phyloP scores from a whole-genome alignment of 177 flowering plant species.

The Vitis hybrid region DNA sequence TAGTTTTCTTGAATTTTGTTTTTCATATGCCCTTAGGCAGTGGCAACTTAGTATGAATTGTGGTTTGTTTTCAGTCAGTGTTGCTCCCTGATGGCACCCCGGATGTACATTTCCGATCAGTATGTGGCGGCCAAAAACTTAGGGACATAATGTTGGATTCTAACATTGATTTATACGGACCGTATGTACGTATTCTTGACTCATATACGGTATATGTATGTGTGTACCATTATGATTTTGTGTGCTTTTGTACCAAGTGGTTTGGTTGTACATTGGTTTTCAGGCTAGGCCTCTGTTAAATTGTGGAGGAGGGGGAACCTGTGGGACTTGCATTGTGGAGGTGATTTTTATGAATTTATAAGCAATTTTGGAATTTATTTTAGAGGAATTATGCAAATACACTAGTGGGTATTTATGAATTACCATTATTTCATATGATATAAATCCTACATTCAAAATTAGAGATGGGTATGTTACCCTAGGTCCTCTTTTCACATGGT shows the following conservation, averaged over 20 bases:
- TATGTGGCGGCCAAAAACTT: conserved; percentile 86
- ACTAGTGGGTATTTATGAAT: no score
- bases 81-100: conserved; percentile 87
- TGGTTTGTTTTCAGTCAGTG: conserved; percentile 51
- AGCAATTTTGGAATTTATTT: background rate
- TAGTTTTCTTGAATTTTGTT: no score
- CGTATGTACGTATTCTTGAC: conserved; percentile 53
- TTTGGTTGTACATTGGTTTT: background rate
- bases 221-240: background rate
- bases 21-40: no score
- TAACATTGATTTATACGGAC: conserved; percentile 85
- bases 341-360: conserved; percentile 21
- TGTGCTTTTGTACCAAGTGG: no score
- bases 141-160: conserved; percentile 79
- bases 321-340: conserved; percentile 89
- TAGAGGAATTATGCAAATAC: background rate
- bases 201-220: background rate
- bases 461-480: no score
- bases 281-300: conserved; percentile 66
- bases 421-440: no score
- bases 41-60: background rate
- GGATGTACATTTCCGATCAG: conserved; percentile 61
- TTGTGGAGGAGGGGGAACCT: conserved; percentile 86
- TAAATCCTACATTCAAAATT: no score
- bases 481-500: no score